These are phyloP conservation scores for Amanita subjunquillea DNA, from an alignment of 768 basidiomycete species.

Conservation along the genomic window DNA sequence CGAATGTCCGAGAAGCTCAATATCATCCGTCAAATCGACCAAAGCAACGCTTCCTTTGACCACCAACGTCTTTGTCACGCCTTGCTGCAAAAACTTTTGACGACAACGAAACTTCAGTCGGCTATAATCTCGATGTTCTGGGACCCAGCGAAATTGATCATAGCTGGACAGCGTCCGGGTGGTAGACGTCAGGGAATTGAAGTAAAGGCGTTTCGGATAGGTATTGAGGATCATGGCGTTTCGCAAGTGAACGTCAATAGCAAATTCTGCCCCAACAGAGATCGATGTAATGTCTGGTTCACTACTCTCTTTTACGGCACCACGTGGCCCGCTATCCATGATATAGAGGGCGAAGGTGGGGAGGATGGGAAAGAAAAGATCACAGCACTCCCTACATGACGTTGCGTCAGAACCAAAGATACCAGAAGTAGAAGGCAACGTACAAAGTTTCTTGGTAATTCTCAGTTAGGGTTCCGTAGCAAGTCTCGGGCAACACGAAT, in stretches of 20 bases:
- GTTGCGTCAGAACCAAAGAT: too few species aligned
- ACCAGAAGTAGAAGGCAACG: constrained; percentile 8
- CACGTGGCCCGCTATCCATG: constrained; percentile 18
- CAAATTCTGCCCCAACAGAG: constrained; percentile 39
- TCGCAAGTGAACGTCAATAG: constrained; percentile 46
- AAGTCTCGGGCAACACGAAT: constrained; percentile 42
- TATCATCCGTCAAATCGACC: constrained; percentile 47
- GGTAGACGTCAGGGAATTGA: constrained; percentile 41
- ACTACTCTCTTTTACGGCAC: constrained; percentile 3
- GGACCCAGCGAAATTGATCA: constrained; percentile 24
- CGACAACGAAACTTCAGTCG: constrained; percentile 45
- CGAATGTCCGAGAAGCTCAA: constrained; percentile 32
- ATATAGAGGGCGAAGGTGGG: constrained; percentile 46
- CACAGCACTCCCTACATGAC: constrained; percentile 28
- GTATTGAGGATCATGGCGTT: constrained; percentile 49
- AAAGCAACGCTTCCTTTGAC: constrained; percentile 40
- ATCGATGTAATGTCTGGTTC: constrained; percentile 18
- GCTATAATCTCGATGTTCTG: constrained; percentile 44
- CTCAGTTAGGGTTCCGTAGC: constrained; percentile 44
- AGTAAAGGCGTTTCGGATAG: constrained; percentile 39
- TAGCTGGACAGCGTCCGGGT: constrained; percentile 28
- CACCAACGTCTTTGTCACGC: constrained; percentile 47
- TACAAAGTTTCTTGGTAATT: constrained; percentile 32
- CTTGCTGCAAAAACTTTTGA: constrained; percentile 43
- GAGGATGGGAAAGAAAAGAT: constrained; percentile 45